Conservation (phyloP, 1,139 yeast genomes). For the Saccharomycopsis hybrid region DNA sequence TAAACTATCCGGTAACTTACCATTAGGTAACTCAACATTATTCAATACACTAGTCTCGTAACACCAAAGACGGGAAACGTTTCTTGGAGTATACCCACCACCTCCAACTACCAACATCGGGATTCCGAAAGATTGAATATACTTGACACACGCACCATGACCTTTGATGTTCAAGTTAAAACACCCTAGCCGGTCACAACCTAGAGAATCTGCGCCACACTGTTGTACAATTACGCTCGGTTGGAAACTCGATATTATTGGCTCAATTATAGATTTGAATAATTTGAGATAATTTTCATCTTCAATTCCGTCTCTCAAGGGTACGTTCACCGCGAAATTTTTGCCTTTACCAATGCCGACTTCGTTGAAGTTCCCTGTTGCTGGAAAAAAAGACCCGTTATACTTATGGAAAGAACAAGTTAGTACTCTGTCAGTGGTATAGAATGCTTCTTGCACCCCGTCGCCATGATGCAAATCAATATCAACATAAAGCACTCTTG, state of each 20-base stretch:
- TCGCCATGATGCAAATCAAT: slow-evolving; percentile 97
- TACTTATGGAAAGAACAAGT: slow-evolving; percentile 93
- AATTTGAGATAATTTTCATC: slow-evolving; percentile 79
- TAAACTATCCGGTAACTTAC: slow-evolving; percentile 67
- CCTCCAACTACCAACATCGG: slow-evolving; percentile 94
- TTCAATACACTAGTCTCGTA: slow-evolving; percentile 87
- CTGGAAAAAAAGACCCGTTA: slow-evolving; percentile 87
- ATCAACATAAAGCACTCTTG: slow-evolving; percentile 88
- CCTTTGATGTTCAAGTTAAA: slow-evolving; percentile 87
- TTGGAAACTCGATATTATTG: slow-evolving; percentile 71
- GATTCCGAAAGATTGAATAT: slow-evolving; percentile 75
- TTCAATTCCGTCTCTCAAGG: slow-evolving; percentile 90
- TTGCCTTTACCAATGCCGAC: slow-evolving; percentile 83
- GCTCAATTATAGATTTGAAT: slow-evolving; percentile 82
- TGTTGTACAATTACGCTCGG: slow-evolving; percentile 94
- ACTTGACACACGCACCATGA: slow-evolving; percentile 92
- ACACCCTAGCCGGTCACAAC: slow-evolving; percentile 90
- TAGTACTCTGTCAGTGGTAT: slow-evolving; percentile 92
- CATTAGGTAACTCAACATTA: slow-evolving; percentile 60
- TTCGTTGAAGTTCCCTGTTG: slow-evolving; percentile 87
- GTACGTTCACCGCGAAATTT: slow-evolving; percentile 86
- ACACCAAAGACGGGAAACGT: slow-evolving; percentile 92
- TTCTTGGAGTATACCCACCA: slow-evolving; percentile 96
- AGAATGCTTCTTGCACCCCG: slow-evolving; percentile 97
- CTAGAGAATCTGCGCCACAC: slow-evolving; percentile 95